Base-by-base conservation (phyloP, 805 yeast genomes). In the Candida adriatica region DNA sequence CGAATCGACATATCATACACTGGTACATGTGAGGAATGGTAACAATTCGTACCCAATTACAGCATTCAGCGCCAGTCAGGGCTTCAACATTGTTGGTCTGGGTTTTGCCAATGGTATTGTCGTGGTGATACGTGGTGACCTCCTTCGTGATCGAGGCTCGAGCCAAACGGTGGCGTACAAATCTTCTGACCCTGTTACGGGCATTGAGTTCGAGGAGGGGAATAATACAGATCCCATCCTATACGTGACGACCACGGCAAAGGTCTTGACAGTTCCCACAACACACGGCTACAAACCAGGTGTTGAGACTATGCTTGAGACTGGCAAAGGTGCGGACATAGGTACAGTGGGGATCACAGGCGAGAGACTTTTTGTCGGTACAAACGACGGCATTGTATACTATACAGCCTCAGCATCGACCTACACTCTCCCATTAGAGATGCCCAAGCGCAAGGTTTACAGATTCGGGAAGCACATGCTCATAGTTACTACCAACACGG, bases 81-180 rank as follows among this genome's bases (percentile, higher is more conserved):
- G 71, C 37, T 70, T 79, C 38, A 67, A 84, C 3, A 71, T 83
- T 20, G 53, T 81, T 6, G 88, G 82, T 0, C 59, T 84, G 27
- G 95, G 95, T 0, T 84, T 75, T 46, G 79, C 88, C 10, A 80
- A 87, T 53, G 98, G 98, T 3, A 67, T 75, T 14, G 86, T 88
- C 3, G 62, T 88, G 2, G 59, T 88, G 6, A 73, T 88, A 0
- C 61, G 97, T 40, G 98, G 98, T 7, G 97, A 92, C 54, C 55
- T 92, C 19, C 43, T 85, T 6, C 74, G 87, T 45, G 98, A 92
- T 50, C 63, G 95, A 37, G 97, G 97, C 0, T 76, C 95, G 8
- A 73, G 92, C 42, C 97, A 90, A 48, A 63, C 96, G 18, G 54
- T 80, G 0, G 76, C 88, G 1, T 84, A 77, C 50, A 84, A 80